Conservation (phyloP, 2,329 filamentous ascomycete genomes). For the Claviceps sp. region DNA sequence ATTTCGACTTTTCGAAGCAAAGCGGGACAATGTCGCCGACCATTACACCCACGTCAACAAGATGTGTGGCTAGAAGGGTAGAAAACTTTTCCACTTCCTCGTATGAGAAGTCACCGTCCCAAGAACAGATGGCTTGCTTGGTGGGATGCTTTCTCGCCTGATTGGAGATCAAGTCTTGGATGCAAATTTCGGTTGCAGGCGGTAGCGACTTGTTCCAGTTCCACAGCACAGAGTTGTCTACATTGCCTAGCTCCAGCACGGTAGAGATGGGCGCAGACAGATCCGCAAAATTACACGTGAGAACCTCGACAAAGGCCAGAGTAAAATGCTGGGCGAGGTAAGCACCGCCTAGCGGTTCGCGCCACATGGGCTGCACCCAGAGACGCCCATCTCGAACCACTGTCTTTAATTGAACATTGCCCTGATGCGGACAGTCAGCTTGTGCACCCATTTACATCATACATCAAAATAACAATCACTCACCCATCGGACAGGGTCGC, state of each 20-base stretch:
- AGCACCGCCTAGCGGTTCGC: slow-evolving; percentile 1
- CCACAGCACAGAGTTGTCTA: background rate
- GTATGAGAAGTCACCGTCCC: slow-evolving; percentile 9
- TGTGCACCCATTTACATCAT: background rate
- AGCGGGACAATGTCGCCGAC: slow-evolving; percentile 1
- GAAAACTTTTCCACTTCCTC: background rate
- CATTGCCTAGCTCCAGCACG: background rate
- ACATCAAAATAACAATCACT: background rate
- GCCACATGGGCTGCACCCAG: slow-evolving; percentile 2
- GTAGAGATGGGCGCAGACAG: background rate
- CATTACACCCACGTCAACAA: background rate
- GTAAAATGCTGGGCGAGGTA: slow-evolving; percentile 1
- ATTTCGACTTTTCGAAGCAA: slow-evolving; percentile 1
- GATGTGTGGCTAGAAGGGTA: background rate
- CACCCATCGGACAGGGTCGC: background rate
- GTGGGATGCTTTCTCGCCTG: background rate
- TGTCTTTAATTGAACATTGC: background rate
- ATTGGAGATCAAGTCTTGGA: background rate
- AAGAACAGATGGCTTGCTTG: slow-evolving; percentile 21
- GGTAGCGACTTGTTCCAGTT: background rate
- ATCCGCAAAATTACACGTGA: background rate
- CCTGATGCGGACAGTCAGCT: background rate
- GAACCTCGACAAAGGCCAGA: background rate
- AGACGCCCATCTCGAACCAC: background rate
- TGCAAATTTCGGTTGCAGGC: background rate